Evolutionary conservation across 2,329 filamentous ascomycete genomes (phyloP), one percentile per base, ranked within the genome.

Genomic region (Trematosphaeria pertusa): DNA sequence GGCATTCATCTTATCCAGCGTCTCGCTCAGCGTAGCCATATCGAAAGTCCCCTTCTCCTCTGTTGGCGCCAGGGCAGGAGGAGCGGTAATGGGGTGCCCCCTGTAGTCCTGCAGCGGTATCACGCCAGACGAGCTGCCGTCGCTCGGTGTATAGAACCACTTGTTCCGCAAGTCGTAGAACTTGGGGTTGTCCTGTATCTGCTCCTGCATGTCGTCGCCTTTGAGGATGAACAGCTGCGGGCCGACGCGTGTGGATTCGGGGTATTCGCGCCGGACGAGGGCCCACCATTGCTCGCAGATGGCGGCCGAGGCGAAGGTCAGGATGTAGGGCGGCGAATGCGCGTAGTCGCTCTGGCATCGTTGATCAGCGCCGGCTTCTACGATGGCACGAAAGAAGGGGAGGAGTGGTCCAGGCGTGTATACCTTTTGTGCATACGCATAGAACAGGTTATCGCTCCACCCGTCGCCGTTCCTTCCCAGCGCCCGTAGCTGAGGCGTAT

Each of bases 341-440:
- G 64, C 40, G 37, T 62, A 64, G 46, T 69, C 65, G 50, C 58
- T 65, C 67, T 70, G 30, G 24, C 12, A 11, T 22, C 3, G 10
- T 14, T 28, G 30, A 44, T 64, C 33, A 62, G 59, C 41, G 11
- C 18, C 15, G 30, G 12, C 28, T 26, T 1, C 19, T 31, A 14
- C 14, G 18, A 11, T 15, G 5, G 12, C 9, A 43, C 20, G 24
- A 26, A 22, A 22, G 18, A 41, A 37, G 8, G 22, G 33, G 38
- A 22, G 45, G 17, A 22, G 6, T 10, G 19, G 35, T 43, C 44
- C 17, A 34, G 31, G 18, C 7, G 26, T 22, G 47, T 54, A 37
- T 56, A 71, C 68, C 58, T 64, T 67, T 46, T 66, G 52, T 39
- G 64, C 67, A 49, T 71, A 71, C 14, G 67, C 68, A 46, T 70